Evolutionary conservation across 169 alveolate genomes (phyloP), one percentile per base, ranked within the genome.

Genomic region (Plasmodium knowlesi): DNA sequence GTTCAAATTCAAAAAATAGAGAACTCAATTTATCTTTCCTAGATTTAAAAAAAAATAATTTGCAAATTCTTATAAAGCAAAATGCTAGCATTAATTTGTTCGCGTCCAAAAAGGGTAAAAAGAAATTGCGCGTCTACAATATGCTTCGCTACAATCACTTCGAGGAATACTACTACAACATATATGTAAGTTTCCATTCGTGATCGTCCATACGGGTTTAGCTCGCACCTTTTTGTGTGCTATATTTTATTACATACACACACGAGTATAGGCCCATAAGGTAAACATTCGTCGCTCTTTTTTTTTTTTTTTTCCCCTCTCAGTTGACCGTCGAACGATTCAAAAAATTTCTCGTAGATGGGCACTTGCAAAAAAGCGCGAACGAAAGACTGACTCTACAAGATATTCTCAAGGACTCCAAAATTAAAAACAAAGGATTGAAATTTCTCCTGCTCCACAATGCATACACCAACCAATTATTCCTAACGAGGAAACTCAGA

Each of bases 71-170:
- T 67, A 89, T 89, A 16, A 79, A 79, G 82, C 43, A 79, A 54
- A 57, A 79, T 19, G 82, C 61, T 12, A 71, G 9, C 28, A 89
- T 73, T 6, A 10, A 79, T 79, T 79, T 89, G 34, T 89, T 89
- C 71, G 5, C 86, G 14, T 46, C 88, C 32, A 89, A 57, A 89
- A 89, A 89, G 46, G 14, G 28, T 6, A 78, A 79, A 25, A 57
- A 39, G 50, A 43, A 37, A 79, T 14, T 78, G 5, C 74, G 34
- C 16, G 39, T 32, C n/a, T 89, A 89, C 74, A 89, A 89, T n/a
- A 89, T 89, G 83, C 50, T 89, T 85, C 50, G 76, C 70, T 89
- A 89, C 82, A 89, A 89, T 28, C 78, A 89, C 41, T 89, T 89
- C 53, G 94, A 89, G 53, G 90, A 89, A 16, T 89, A 57, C 54